These are phyloP conservation scores for Albophoma yamanashiensis DNA, from an alignment of 2,329 filamentous ascomycete species.

Conservation along the genomic window DNA sequence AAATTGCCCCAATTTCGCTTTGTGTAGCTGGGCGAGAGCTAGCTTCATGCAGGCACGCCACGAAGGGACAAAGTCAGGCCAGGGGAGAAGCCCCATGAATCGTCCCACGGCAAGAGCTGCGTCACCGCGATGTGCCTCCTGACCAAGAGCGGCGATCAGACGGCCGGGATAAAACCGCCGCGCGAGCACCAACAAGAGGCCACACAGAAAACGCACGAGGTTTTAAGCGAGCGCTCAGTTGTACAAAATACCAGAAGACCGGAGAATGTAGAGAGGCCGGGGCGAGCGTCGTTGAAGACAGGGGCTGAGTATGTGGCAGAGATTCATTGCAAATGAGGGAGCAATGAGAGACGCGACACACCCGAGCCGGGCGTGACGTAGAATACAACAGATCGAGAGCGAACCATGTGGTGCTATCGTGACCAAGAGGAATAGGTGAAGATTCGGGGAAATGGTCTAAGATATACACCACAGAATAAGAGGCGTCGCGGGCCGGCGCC, in stretches of 20 bases:
- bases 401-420: background rate
- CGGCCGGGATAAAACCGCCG: background rate
- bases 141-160: background rate
- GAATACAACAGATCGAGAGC: background rate
- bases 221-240: background rate
- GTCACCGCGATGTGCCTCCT: background rate
- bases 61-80: background rate
- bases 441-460: background rate
- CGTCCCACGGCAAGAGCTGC: background rate
- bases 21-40: background rate
- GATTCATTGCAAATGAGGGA: background rate
- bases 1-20: background rate
- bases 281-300: background rate
- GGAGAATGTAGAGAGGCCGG: background rate
- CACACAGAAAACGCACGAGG: background rate
- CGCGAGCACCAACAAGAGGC: background rate
- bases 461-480: background rate
- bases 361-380: background rate
- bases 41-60: background rate
- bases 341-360: background rate
- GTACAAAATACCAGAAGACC: background rate
- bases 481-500: constrained; percentile 4
- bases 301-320: background rate
- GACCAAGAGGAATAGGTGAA: background rate
- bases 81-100: background rate